Evolutionary conservation across 108 stramenopile species (phyloP), one percentile per base, ranked within the genome.

Genomic region (Nannochloropsis gaditana): DNA sequence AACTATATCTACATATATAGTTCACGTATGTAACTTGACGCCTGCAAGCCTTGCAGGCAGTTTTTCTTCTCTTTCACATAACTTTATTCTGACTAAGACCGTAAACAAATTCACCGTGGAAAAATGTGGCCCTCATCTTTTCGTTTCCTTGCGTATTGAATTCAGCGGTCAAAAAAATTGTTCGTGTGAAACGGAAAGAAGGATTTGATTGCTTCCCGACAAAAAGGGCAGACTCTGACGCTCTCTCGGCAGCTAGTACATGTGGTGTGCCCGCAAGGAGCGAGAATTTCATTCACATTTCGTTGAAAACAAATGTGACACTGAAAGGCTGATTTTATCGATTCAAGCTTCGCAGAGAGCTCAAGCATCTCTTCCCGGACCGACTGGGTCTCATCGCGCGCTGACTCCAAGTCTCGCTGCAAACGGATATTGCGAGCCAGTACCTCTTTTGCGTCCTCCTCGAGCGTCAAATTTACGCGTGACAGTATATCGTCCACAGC

Each of bases 281-380:
- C 59, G 15, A 73, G n/a, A 73, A 73, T 73, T n/a, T 73, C 59
- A 73, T 73, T 73, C 59, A 73, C 59, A 73, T 73, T 73, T n/a
- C 59, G 59, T n/a, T 73, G 59, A n/a, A 73, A 73, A 73, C 59
- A 73, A 8, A 73, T 73, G n/a, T 73, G 59, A n/a, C 59, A 73
- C n/a, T 73, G 59, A 73, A 73, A 73, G n/a, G 59, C 59, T 73
- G 15, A n/a, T n/a, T 73, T 73, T 2, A 73, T 73, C n/a, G 59
- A 73, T 73, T 73, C 59, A 15, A 73, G 59, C 59, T 73, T n/a
- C 59, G n/a, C n/a, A 73, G 19, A n/a, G 19, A 73, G 6, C 59
- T n/a, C 59, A 73, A n/a, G 59, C 0, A n/a, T n/a, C 59, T 73
- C 59, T n/a, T 73, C 59, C 59, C 59, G 59, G 19, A 73, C 59